Evolutionary conservation across 1,284 basidiomycete genomes (phyloP), one percentile per base, ranked within the genome.

Genomic region (Ceratobasidium sp.): DNA sequence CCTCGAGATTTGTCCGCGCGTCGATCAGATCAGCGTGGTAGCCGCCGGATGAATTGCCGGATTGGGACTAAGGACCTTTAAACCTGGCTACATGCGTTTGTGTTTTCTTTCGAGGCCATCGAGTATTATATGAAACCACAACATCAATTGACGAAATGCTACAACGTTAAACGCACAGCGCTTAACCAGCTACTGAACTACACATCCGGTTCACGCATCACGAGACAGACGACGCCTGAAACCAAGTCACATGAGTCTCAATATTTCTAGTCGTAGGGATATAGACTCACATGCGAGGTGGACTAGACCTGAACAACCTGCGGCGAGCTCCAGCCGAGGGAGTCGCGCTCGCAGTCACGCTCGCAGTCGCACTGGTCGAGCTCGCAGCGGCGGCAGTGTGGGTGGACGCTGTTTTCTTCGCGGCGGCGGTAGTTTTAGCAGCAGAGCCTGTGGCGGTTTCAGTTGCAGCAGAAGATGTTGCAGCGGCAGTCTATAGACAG

Each of bases 121-220:
- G n/a, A n/a, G n/a, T n/a, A n/a, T 43, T 8, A 13, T 16, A 2
- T 64, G 6, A 29, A 49, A 64, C 62, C 14, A 3, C 27, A 64
- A 49, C 46, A 64, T 64, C 62, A 34, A 64, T 64, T 64, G 24
- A n/a, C 4, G 27, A 37, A 3, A 41, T 56, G 14, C 58, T 64
- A 64, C 41, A 51, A 29, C 43, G 62, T 34, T 27, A 64, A 64
- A 64, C 62, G 62, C 62, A 22, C 62, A 64, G 62, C 62, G 62
- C 48, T 64, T 37, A 48, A 48, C 24, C 4, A 34, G 19, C 62
- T 49, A 51, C 29, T 16, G 48, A 49, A 51, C 62, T 64, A 64
- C 46, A 51, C 22, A 64, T 14, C 46, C 3, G n/a, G 9, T 7
- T 64, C 19, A 34, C 16, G 46, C 46, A 11, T 51, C 24, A 51